Conservation (phyloP, 2,329 filamentous ascomycete genomes). For the Dothideomycetes sp. region DNA sequence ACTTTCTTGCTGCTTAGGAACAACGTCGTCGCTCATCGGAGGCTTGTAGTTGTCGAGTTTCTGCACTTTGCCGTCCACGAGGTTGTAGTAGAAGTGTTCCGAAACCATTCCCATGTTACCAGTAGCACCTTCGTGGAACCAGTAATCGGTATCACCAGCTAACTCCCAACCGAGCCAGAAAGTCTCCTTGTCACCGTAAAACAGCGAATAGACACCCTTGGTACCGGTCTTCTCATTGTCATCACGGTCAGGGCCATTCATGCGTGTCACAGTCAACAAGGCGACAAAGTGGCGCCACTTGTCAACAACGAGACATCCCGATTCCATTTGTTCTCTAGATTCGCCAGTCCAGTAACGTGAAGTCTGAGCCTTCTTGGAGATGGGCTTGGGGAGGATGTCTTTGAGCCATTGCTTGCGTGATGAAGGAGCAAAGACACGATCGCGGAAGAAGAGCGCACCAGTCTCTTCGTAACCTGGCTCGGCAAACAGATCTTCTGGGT, state of each 20-base stretch:
- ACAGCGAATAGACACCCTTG: constrained; percentile 38
- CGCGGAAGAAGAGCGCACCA: constrained; percentile 40
- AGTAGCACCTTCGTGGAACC: constrained; percentile 35
- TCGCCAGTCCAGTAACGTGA: constrained; percentile 30
- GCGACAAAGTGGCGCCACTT: constrained; percentile 39
- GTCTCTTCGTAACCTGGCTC: constrained; percentile 34
- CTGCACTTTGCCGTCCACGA: neutral
- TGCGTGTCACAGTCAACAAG: constrained; percentile 33
- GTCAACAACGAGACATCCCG: constrained; percentile 40
- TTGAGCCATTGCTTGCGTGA: constrained; percentile 32
- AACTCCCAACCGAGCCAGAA: constrained; percentile 43
- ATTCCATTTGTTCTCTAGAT: constrained; percentile 36
- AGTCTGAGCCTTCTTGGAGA: constrained; percentile 33
- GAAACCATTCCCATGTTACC: constrained; percentile 36
- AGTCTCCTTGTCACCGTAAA: constrained; percentile 34
- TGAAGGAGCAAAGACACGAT: constrained; percentile 35
- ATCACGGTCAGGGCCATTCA: constrained; percentile 39
- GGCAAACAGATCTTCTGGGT: constrained; percentile 35
- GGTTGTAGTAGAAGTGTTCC: constrained; percentile 34
- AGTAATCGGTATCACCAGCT: constrained; percentile 34
- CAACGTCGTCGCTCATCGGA: neutral
- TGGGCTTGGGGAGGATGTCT: constrained; percentile 35
- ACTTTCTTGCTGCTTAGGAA: neutral
- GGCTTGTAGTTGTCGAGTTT: neutral
- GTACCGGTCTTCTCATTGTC: constrained; percentile 30